phyloP scores from a whole-genome alignment of 257 asterid species.

The Solanum sparsipilum region DNA sequence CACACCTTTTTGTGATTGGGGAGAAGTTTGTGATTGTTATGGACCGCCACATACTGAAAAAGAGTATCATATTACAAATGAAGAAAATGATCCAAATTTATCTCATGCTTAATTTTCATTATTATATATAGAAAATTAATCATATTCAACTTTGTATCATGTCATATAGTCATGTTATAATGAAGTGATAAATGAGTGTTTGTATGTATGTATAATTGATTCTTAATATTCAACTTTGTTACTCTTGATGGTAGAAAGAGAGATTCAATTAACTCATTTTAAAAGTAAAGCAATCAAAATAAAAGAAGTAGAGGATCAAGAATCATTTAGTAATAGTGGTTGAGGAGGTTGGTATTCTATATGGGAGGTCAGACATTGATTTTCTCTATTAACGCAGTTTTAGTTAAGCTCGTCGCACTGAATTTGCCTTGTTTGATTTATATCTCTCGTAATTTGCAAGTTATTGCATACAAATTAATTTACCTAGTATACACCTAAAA shows the following conservation, averaged over 20 bases:
- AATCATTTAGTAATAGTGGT: not conserved
- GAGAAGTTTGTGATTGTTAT: not conserved
- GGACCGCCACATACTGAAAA: not conserved
- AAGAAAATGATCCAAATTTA: not conserved
- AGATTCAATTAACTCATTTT: not conserved
- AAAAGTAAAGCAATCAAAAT: not conserved
- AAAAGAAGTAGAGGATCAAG: not conserved
- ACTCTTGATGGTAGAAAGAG: not conserved
- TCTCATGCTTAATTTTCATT: not conserved
- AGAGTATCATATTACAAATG: not conserved
- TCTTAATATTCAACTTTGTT: not conserved
- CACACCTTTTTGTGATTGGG: not conserved
- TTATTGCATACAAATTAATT: fast-evolving
- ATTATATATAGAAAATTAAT: not conserved
- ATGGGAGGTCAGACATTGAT: not conserved
- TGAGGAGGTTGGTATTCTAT: not conserved
- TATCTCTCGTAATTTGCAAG: not conserved
- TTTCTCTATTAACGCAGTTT: not conserved
- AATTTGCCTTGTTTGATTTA: no score
- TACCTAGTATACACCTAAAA: not conserved
- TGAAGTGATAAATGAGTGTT: not conserved
- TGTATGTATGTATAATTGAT: not conserved
- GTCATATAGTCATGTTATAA: not conserved
- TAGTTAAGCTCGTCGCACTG: not conserved
- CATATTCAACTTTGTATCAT: not conserved